A percentile compares a stretch with the other conserved stretches of the same genome.
Evolutionary conservation across 202 grass and related monocot genomes (phyloP).

Genomic region (Carex arenaria): DNA sequence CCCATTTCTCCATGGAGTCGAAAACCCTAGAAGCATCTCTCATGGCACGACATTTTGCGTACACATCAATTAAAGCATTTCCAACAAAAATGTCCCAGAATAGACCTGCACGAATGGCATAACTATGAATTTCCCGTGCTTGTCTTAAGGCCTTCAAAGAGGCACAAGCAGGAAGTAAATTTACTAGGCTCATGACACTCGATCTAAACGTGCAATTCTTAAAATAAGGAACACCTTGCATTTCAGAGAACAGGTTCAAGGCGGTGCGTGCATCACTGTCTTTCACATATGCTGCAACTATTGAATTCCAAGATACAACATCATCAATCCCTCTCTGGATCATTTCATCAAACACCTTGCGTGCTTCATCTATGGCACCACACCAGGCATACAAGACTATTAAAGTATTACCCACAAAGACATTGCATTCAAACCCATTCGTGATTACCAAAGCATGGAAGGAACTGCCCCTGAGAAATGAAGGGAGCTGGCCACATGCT

Average conservation of each 20-base stretch:
- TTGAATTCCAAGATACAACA: constrained; percentile 79
- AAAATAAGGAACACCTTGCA: constrained; percentile 37
- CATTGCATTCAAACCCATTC: constrained; percentile 55
- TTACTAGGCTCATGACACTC: constrained; percentile 69
- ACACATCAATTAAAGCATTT: constrained; percentile 51
- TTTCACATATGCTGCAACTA: constrained; percentile 54
- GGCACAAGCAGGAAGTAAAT: constrained; percentile 72
- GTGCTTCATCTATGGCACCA: constrained; percentile 49
- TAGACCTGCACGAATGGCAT: constrained; percentile 54
- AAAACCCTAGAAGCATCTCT: constrained; percentile 65
- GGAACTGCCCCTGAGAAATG: constrained; percentile 43
- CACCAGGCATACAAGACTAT: constrained; percentile 59
- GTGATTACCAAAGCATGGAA: constrained; percentile 56
- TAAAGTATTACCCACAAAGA: constrained; percentile 65
- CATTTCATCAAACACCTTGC: constrained; percentile 58
- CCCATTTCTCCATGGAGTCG: constrained; percentile 49
- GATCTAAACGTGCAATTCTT: constrained; percentile 42
- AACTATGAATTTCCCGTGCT: constrained; percentile 63
- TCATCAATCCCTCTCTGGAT: constrained; percentile 55
- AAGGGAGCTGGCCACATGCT: constrained; percentile 60
- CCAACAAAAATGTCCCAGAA: constrained; percentile 63
- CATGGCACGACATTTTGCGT: constrained; percentile 65
- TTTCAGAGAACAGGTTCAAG: constrained; percentile 47
- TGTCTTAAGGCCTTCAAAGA: constrained; percentile 45
- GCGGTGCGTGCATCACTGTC: constrained; percentile 33